Percentiles rank a stretch among this genome's conserved stretches.
Evolutionary conservation across 306 rosid genomes (phyloP).

Genomic region (Ormosia semicastrata): DNA sequence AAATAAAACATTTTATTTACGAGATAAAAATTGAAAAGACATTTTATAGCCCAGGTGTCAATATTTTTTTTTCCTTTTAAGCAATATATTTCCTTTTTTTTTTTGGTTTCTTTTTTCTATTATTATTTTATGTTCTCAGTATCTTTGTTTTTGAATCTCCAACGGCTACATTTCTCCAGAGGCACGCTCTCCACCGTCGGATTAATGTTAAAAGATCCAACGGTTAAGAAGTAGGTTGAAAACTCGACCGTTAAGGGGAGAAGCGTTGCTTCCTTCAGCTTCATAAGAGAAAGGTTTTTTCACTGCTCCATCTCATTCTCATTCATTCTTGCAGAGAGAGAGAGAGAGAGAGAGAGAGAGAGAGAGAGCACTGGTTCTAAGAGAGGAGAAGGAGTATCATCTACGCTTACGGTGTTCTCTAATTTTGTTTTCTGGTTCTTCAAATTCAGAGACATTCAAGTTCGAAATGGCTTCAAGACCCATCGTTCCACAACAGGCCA

Average conservation of each 20-base stretch:
- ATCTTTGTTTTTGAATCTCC: constrained; percentile 26
- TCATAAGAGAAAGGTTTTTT: constrained; percentile 40
- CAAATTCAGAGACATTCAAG: too few species aligned
- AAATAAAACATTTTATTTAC: not conserved
- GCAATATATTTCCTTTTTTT: too few species aligned
- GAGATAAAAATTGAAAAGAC: too few species aligned
- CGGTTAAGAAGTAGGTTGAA: constrained; percentile 28
- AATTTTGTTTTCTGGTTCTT: too few species aligned
- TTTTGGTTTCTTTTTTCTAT: too few species aligned
- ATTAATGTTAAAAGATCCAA: constrained; percentile 40
- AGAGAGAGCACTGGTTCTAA: not conserved
- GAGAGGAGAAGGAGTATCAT: too few species aligned
- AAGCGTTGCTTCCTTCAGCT: constrained; percentile 47
- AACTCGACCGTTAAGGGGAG: constrained; percentile 67
- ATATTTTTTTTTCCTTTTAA: too few species aligned
- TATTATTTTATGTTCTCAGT: too few species aligned
- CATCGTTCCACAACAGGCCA: constrained; percentile 56
- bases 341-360: not conserved
- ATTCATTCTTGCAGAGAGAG: not conserved
- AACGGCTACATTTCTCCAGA: constrained; percentile 60
- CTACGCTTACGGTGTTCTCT: too few species aligned
- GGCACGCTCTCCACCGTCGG: constrained; percentile 21
- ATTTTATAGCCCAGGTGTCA: too few species aligned
- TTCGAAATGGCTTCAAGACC: constrained; percentile 67
- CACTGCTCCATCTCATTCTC: constrained; percentile 17